Conservation (phyloP, 1,139 yeast genomes). For the Entelexis sorbosivorans region DNA sequence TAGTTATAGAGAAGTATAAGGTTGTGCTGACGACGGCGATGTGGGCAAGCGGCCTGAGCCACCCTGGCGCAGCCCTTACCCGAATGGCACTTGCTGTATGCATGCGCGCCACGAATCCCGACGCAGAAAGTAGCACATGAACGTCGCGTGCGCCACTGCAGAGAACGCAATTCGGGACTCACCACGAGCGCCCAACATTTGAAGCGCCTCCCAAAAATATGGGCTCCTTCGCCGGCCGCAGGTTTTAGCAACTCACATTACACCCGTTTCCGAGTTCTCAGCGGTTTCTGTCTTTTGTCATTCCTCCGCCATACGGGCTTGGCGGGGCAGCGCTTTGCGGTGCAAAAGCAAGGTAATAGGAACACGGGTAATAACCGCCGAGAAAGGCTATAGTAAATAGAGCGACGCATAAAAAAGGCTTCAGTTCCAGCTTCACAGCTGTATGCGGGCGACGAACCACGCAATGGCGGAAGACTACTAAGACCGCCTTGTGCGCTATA, state of each 20-base stretch:
- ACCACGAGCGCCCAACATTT: neutral
- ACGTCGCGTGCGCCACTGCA: neutral
- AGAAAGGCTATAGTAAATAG: too few species aligned
- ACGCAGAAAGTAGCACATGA: neutral
- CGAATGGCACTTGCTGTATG: neutral
- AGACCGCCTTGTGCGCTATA: too few species aligned
- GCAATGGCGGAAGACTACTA: too few species aligned
- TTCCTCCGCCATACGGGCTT: conserved; percentile 1
- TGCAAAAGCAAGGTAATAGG: neutral
- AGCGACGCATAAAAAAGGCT: too few species aligned
- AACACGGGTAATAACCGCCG: too few species aligned
- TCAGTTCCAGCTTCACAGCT: too few species aligned
- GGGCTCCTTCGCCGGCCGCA: too few species aligned
- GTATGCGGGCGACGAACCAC: too few species aligned
- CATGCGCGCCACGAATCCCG: neutral
- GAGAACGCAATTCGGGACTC: too few species aligned
- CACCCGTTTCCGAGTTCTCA: too few species aligned
- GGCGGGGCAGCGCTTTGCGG: neutral
- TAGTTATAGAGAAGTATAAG: neutral
- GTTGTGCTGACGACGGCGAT: neutral
- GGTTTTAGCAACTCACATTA: too few species aligned
- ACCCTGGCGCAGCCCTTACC: neutral
- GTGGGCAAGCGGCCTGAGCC: conserved; percentile 1
- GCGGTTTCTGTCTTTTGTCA: neutral
- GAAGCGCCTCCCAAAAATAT: too few species aligned